Evolutionary conservation across 2,329 filamentous ascomycete species (phyloP), one percentile per base, ranked within the genome.

Genomic region (Chrysosporium queenslandicum): DNA sequence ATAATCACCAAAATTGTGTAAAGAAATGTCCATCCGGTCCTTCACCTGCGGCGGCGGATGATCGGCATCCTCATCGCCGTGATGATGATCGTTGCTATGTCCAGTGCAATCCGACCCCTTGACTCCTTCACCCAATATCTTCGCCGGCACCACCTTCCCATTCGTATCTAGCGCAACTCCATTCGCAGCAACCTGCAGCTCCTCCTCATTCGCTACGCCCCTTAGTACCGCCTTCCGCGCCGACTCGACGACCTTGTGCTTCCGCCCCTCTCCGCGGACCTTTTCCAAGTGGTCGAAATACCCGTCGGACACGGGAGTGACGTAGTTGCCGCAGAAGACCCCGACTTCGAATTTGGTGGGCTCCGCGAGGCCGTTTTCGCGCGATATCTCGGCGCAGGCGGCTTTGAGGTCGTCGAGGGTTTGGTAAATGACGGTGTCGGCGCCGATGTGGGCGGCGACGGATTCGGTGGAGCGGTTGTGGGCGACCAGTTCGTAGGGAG

Each of bases 251-350:
- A 81, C 76, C 67, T 86, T 86, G 57, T 79, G 66, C 68, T 85
- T 85, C 57, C 77, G 75, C 56, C 79, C 83, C 66, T 87, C 82
- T 43, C 84, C 85, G 50, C 87, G 77, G 16, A 89, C 70, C 54
- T 77, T 73, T 68, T 87, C 83, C 4, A 94, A 75, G 61, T 88
- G 86, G 58, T 87, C 81, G 60, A 96, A 92, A 71, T 96, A 96
- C 34, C 79, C 82, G 5, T 82, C 77, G 1, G 84, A 79, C 1
- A 96, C 85, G 0, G 81, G 81, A 0, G 91, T 96, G 56, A 87
- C 77, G 68, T 96, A 96, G 58, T 82, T 81, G 42, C 91, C 91
- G 63, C 83, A 88, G 72, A 97, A 96, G 7, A 96, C 90, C 50
- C 91, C 90, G 2, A 94, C 82, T 65, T 97, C 91, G 59, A 96